Percentiles rank a stretch among this genome's conserved stretches.
phyloP scores from a whole-genome alignment of 148 eudicot genomes.

The Arbutus unedo region DNA sequence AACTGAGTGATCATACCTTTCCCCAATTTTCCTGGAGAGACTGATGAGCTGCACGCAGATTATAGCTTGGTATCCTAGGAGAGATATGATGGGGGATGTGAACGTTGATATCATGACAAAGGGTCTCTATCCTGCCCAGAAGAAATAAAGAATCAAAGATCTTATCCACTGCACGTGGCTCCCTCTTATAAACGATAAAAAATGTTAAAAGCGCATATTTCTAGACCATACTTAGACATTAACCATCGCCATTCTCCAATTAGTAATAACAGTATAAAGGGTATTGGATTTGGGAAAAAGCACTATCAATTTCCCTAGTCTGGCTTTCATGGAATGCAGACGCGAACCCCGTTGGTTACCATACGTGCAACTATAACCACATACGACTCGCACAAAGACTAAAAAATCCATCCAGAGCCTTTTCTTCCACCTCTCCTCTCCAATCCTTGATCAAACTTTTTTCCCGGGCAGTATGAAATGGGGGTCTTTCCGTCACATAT shows the following conservation, averaged over 20 bases:
- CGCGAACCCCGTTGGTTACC: too few species aligned
- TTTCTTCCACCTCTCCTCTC: too few species aligned
- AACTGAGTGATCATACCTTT: slow-evolving; percentile 44
- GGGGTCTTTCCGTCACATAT: too few species aligned
- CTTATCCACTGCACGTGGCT: neutral
- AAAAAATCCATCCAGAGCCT: too few species aligned
- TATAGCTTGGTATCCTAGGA: slow-evolving; percentile 89
- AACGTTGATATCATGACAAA: slow-evolving; percentile 86
- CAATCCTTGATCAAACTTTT: too few species aligned
- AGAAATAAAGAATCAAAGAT: slow-evolving; percentile 1
- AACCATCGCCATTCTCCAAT: neutral
- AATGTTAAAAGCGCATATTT: neutral
- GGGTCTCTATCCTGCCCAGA: slow-evolving; percentile 66
- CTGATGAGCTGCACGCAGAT: slow-evolving; percentile 78
- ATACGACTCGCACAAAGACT: too few species aligned
- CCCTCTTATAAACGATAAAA: neutral
- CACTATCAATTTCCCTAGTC: neutral
- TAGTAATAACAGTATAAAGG: neutral
- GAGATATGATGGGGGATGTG: slow-evolving; percentile 97
- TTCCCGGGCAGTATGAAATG: too few species aligned
- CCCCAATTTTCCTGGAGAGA: slow-evolving; percentile 90
- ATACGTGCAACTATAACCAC: too few species aligned
- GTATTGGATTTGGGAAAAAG: neutral
- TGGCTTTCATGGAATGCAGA: neutral
- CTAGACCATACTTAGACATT: neutral